Conservation (phyloP, 75 land plant species). For the Selaginella moellendorffii region DNA sequence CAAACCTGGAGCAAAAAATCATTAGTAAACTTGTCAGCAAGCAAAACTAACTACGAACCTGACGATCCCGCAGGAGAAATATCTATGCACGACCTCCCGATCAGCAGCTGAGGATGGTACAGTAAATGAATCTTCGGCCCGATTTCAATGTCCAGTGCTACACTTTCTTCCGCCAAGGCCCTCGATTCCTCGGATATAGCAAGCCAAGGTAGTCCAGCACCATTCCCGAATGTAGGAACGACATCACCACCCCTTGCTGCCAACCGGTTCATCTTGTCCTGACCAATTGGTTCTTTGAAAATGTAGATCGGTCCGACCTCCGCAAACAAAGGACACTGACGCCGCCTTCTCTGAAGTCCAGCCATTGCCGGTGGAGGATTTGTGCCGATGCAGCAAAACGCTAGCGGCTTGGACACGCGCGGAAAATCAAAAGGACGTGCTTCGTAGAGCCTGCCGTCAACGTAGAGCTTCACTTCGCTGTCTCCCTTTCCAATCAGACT, state of each 20-base stretch:
- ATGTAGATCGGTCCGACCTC: constrained; percentile 98
- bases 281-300: constrained; percentile 92
- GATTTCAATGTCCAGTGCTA: constrained; percentile 59
- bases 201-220: constrained; percentile 72
- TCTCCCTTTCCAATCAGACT: constrained; percentile 72
- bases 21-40: neutral
- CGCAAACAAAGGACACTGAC: constrained; percentile 94
- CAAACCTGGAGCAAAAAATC: constrained; percentile 36
- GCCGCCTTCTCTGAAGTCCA: constrained; percentile 84
- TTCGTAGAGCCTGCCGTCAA: constrained; percentile 78
- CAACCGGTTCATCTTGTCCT: constrained; percentile 71
- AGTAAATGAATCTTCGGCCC: constrained; percentile 71
- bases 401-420: constrained; percentile 76
- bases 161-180: constrained; percentile 59
- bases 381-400: constrained; percentile 97
- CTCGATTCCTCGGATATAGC: constrained; percentile 50
- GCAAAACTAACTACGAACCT: constrained; percentile 30
- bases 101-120: constrained; percentile 78
- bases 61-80: constrained; percentile 86
- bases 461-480: constrained; percentile 82
- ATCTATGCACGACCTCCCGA: constrained; percentile 86
- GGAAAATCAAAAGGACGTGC: constrained; percentile 90
- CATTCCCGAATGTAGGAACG: constrained; percentile 76
- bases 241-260: constrained; percentile 90
- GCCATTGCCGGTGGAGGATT: constrained; percentile 99